Conservation (phyloP, 768 basidiomycete genomes). For the Rhizopogon salebrosus region DNA sequence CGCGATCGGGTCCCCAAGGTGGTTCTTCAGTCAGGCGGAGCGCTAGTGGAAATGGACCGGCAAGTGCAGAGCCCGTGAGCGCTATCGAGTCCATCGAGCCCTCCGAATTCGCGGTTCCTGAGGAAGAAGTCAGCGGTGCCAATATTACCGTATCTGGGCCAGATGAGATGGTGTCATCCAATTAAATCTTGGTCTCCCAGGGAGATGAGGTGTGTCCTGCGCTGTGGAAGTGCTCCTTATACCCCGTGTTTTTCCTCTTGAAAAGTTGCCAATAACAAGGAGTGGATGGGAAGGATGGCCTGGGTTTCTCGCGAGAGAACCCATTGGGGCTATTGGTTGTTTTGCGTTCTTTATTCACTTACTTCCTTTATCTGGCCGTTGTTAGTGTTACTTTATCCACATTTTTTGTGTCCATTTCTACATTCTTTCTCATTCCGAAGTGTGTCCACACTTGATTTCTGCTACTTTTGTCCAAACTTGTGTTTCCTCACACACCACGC, state of each 20-base stretch:
- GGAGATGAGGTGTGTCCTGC: background rate
- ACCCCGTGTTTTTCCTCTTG: background rate
- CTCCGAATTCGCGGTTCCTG: background rate
- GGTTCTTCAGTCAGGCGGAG: conserved; percentile 47
- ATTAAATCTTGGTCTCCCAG: background rate
- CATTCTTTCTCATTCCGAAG: conserved; percentile 28
- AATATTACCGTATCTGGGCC: background rate
- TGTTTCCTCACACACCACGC: conserved; percentile 19
- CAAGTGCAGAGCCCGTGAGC: conserved; percentile 7
- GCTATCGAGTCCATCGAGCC: background rate
- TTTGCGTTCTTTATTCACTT: conserved; percentile 47
- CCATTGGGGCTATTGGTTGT: conserved; percentile 62
- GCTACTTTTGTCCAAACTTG: conserved; percentile 14
- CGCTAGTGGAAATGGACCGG: conserved; percentile 35
- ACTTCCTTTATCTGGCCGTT: conserved; percentile 20
- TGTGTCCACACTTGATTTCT: conserved; percentile 24
- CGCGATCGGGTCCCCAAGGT: conserved; percentile 77
- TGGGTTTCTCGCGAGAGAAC: conserved; percentile 19
- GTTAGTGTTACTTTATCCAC: conserved; percentile 24
- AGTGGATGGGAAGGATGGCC: conserved; percentile 19
- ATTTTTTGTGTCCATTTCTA: conserved; percentile 26
- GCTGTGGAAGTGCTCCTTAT: background rate
- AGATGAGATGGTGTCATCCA: background rate
- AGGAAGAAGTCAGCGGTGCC: background rate
- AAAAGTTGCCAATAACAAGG: conserved; percentile 7